Conservation (phyloP, 305 asterid genomes). For the Rubia peregrina region DNA sequence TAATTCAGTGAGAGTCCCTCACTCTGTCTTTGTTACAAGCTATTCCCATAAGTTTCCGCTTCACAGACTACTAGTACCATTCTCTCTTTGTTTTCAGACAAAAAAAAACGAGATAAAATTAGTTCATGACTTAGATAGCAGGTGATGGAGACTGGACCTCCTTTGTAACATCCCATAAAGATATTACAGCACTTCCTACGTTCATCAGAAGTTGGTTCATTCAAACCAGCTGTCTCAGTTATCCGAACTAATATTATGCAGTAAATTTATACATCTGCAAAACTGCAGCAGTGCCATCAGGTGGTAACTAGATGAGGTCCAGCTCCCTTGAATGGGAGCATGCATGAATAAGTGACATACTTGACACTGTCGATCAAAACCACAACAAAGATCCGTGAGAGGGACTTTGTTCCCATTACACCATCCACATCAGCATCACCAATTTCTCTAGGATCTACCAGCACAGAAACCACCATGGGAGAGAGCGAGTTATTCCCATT, state of each 20-base stretch:
- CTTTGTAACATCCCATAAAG: background rate
- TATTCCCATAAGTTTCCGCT: background rate
- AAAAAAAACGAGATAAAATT: background rate
- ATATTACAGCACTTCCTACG: conserved; percentile 3
- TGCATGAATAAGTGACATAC: conserved; percentile 90
- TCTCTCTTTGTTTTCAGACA: background rate
- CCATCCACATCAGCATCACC: conserved; percentile 73
- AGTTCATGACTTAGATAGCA: background rate
- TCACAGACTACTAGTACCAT: too few species aligned
- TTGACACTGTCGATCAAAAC: conserved; percentile 81
- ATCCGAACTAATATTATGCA: background rate
- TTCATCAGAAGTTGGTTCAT: background rate
- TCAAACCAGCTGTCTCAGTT: background rate
- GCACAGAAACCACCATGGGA: conserved; percentile 93
- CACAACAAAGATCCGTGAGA: conserved; percentile 77
- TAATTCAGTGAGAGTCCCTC: too few species aligned
- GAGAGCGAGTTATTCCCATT: conserved; percentile 43
- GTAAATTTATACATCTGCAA: conserved; percentile 9
- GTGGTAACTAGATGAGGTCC: conserved; percentile 53
- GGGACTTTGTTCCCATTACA: conserved; percentile 71
- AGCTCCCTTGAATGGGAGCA: conserved; percentile 82
- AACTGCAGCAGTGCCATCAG: conserved; percentile 22
- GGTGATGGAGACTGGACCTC: background rate
- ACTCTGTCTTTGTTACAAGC: too few species aligned
- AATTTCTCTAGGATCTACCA: conserved; percentile 84